A percentile compares a stretch with the other conserved stretches of the same genome.
These are phyloP conservation scores for Xanthoconium purpureum DNA, from an alignment of 768 basidiomycete genomes.

Conservation along the genomic window DNA sequence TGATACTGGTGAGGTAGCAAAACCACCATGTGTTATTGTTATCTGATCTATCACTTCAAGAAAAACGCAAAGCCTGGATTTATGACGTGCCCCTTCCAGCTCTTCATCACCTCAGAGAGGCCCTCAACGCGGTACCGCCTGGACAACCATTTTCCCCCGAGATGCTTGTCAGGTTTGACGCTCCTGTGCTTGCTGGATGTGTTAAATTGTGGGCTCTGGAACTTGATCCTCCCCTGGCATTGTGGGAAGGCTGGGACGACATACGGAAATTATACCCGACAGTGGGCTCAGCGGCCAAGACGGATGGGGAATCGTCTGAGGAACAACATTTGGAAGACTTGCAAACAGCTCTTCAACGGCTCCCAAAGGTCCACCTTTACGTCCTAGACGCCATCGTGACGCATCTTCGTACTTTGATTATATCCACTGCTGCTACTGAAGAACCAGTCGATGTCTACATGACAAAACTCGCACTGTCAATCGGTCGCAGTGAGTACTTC, in stretches of 20 bases:
- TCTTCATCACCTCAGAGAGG: slow-evolving; percentile 83
- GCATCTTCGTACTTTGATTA: slow-evolving; percentile 73
- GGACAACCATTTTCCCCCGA: slow-evolving; percentile 46
- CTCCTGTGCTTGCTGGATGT: slow-evolving; percentile 80
- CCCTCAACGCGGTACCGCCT: slow-evolving; percentile 68
- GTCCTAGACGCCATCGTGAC: slow-evolving; percentile 76
- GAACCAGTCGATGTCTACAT: slow-evolving; percentile 79
- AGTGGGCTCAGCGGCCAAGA: slow-evolving; percentile 54
- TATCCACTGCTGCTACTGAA: slow-evolving; percentile 60
- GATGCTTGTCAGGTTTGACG: slow-evolving; percentile 72
- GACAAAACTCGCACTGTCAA: slow-evolving; percentile 81
- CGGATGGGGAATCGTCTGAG: slow-evolving; percentile 51
- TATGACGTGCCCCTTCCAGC: slow-evolving; percentile 87
- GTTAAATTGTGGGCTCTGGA: slow-evolving; percentile 92
- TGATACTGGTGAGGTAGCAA: slow-evolving; percentile 54
- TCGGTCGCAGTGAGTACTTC: slow-evolving; percentile 72
- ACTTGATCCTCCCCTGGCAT: slow-evolving; percentile 78
- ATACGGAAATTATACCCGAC: slow-evolving; percentile 82
- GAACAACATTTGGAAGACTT: slow-evolving; percentile 65
- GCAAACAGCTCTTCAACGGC: slow-evolving; percentile 55
- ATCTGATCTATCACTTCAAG: slow-evolving; percentile 35
- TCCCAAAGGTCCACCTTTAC: slow-evolving; percentile 77
- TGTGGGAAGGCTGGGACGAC: slow-evolving; percentile 93
- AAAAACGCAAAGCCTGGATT: slow-evolving; percentile 89
- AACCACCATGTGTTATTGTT: not conserved